A percentile compares a stretch with the other conserved stretches of the same genome.
Conservation (phyloP, 495 filamentous ascomycete species). For the Hypoxylon fuscum region DNA sequence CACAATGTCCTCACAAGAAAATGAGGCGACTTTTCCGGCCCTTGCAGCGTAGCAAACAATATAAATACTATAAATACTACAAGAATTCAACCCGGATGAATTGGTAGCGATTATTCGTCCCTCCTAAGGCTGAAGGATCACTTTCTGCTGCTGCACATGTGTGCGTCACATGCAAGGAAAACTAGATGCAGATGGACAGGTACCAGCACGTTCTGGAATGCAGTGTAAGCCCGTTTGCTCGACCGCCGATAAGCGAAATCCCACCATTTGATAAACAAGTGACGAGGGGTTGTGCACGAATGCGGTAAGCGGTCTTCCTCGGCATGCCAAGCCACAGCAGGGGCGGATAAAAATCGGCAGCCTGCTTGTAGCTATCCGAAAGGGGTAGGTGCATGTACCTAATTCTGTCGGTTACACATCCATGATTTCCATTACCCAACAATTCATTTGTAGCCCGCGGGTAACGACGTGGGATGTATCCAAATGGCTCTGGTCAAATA, state of each 20-base stretch:
- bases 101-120: conserved; percentile 20
- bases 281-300: background rate
- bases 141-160: background rate
- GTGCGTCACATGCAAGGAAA: conserved; percentile 2
- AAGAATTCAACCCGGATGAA: conserved; percentile 7
- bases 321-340: too few species aligned
- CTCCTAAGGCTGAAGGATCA: conserved; percentile 37
- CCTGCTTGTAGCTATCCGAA: too few species aligned
- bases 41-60: background rate
- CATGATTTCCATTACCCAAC: too few species aligned
- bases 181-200: conserved; percentile 24
- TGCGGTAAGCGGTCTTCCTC: too few species aligned
- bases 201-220: conserved; percentile 36
- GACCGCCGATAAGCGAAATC: conserved; percentile 15
- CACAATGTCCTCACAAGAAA: conserved; percentile 18
- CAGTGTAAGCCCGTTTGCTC: conserved; percentile 1
- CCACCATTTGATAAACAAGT: conserved; percentile 4
- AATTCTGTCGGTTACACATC: too few species aligned
- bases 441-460: too few species aligned
- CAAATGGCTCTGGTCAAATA: too few species aligned
- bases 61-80: background rate
- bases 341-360: too few species aligned
- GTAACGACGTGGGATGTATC: too few species aligned
- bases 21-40: too few species aligned
- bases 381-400: too few species aligned